phyloP scores from a whole-genome alignment of 495 filamentous ascomycete genomes.

The Hyaloscypha hepaticicola region DNA sequence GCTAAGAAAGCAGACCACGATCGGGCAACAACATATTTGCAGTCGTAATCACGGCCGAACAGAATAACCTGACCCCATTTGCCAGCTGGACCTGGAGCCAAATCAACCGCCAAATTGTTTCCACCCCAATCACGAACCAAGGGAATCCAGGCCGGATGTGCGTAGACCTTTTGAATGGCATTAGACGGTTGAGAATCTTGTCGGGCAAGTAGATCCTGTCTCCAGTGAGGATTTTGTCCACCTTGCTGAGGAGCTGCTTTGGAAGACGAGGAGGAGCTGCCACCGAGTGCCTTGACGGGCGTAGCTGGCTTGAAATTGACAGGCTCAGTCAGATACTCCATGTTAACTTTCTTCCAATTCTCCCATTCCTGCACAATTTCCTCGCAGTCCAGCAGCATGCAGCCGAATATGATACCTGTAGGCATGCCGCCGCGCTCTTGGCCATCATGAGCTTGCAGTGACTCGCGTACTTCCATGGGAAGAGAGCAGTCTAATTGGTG shows the following conservation, averaged over 20 bases:
- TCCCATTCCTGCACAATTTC: conserved; percentile 98
- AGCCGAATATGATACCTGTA: conserved; percentile 88
- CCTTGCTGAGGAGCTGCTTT: conserved; percentile 40
- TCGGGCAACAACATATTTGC: conserved; percentile 91
- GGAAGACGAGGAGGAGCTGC: conserved; percentile 55
- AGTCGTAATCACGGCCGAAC: conserved; percentile 96
- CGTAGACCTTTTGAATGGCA: conserved; percentile 89
- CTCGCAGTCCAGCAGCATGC: conserved; percentile 96
- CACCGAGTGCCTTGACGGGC: conserved; percentile 67
- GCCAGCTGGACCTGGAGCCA: conserved; percentile 87
- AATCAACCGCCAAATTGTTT: conserved; percentile 92
- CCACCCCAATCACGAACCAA: conserved; percentile 97
- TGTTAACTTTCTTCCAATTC: conserved; percentile 91
- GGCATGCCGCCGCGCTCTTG: conserved; percentile 91
- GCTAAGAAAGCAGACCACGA: conserved; percentile 92
- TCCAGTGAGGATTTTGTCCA: conserved; percentile 65
- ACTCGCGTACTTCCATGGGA: conserved; percentile 91
- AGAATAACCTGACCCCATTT: conserved; percentile 97
- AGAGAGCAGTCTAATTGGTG: conserved; percentile 94
- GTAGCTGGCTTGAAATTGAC: conserved; percentile 53
- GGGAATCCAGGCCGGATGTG: conserved; percentile 94
- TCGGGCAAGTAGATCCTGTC: conserved; percentile 76
- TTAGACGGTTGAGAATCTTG: conserved; percentile 87
- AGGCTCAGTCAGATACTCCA: conserved; percentile 71
- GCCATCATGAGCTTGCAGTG: conserved; percentile 86